These are phyloP conservation scores for Ophiostoma pallidulum DNA, from an alignment of 2,329 filamentous ascomycete species.

Conservation along the genomic window DNA sequence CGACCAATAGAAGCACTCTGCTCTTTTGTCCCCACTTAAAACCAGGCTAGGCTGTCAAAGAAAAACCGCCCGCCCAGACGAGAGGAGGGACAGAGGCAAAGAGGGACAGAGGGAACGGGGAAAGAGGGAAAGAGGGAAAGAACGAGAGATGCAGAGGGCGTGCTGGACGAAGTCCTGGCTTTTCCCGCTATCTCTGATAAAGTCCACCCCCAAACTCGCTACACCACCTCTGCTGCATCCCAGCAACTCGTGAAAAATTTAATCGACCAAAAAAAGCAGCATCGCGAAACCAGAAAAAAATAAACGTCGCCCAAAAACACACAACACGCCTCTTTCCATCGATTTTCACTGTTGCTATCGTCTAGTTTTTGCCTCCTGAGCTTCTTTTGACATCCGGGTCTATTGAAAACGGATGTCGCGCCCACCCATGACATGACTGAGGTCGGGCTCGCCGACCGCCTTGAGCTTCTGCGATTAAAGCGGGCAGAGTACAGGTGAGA, in stretches of 20 bases:
- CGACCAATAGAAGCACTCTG: conserved; percentile 12
- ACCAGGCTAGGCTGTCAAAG: conserved; percentile 9
- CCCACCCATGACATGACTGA: conserved; percentile 61
- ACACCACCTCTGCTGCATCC: conserved; percentile 10
- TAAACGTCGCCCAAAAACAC: conserved; percentile 24
- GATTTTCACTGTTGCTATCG: conserved; percentile 20
- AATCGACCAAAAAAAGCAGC: conserved; percentile 12
- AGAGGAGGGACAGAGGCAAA: neutral
- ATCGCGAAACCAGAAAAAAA: conserved; percentile 18
- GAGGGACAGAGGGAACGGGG: neutral
- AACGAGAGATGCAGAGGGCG: too few species aligned
- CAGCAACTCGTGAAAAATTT: conserved; percentile 18
- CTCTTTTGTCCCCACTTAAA: conserved; percentile 7
- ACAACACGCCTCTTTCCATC: conserved; percentile 31
- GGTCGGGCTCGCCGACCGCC: conserved; percentile 57
- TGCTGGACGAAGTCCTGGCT: conserved; percentile 4
- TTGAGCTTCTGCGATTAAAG: conserved; percentile 57
- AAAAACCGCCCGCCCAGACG: conserved; percentile 5
- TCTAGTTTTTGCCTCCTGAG: conserved; percentile 28
- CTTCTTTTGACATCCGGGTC: conserved; percentile 45
- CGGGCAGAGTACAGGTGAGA: conserved; percentile 53
- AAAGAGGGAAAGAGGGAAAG: neutral
- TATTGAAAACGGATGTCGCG: conserved; percentile 59
- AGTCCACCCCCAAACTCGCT: conserved; percentile 18
- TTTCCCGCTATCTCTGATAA: conserved; percentile 17